Conservation (phyloP, 176 grass and related monocot genomes). For the Cenchrus fungigraminus region DNA sequence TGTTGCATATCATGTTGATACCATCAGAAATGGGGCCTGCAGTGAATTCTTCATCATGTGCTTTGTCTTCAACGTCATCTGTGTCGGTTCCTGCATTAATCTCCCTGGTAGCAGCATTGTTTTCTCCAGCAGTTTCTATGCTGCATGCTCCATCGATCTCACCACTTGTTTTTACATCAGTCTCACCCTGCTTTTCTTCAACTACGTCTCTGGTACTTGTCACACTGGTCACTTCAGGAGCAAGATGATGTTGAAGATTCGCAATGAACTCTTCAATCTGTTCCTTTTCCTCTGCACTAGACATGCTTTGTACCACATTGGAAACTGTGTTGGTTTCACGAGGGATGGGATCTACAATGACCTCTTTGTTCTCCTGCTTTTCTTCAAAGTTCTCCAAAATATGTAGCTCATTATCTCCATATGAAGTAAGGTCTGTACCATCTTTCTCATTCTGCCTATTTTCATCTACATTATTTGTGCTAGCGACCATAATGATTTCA, state of each 20-base stretch:
- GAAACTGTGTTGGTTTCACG: conserved; percentile 6
- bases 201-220: background rate
- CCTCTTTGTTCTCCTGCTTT: conserved; percentile 27
- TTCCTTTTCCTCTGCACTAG: conserved; percentile 39
- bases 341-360: background rate
- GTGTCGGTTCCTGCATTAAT: background rate
- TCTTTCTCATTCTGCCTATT: conserved; percentile 3
- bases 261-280: conserved; percentile 31
- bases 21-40: background rate
- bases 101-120: conserved; percentile 24
- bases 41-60: conserved; percentile 36
- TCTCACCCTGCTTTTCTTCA: conserved; percentile 36
- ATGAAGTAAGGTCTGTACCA: background rate
- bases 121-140: conserved; percentile 30
- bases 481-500: conserved; percentile 14
- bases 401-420: conserved; percentile 1
- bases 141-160: background rate
- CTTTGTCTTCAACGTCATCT: conserved; percentile 35
- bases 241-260: background rate
- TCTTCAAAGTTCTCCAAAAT: conserved; percentile 20
- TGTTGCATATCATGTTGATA: conserved; percentile 17
- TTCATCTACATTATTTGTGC: conserved; percentile 10
- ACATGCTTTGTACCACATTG: background rate
- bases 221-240: conserved; percentile 1
- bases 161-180: background rate